Base-by-base conservation (phyloP, 495 filamentous ascomycete species). In the Glonium stellatum region DNA sequence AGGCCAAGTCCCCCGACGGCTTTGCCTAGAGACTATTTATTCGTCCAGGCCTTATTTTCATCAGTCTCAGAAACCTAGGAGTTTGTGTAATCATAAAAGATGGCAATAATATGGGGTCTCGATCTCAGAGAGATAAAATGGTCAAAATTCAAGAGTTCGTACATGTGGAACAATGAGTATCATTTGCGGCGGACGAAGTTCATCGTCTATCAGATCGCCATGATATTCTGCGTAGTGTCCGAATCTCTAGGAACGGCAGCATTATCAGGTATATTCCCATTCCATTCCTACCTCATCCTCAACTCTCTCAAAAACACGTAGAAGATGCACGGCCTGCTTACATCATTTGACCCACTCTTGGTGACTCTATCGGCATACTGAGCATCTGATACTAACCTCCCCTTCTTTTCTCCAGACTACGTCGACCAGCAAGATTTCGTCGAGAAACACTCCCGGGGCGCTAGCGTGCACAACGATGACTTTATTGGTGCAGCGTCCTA, bases 201-300 rank as follows among this genome's bases (percentile, higher is more conserved):
- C 71, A 75, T 79, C 59, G 75, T 81, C 54, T 81, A 81, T 52
- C 79, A 80, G 61, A 62, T 74, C 41, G 78, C 79, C 55, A 76
- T 80, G 75, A 78, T 81, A 53, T 72, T 76, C 54, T 79, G 76
- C 64, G 79, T 81, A 6, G 73, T 76, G 47, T 79, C 77, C 4
- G 79, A 80, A 63, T 75, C 74, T 0, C 66, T 78, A 5, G 78
- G 78, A 13, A 80, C 79, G 4, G 77, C 73, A 4, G 77, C 74
- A 13, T 65, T 81, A 39, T 77, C 77, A 52, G 73, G 77, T 80
- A 66, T 31, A 60, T 21, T 35, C 47, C 9, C 21, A 46, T 39
- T 25, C 19, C 12, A 34, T 31, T 31, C 42, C 53, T n/a, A 54
- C 31, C 55, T 13, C 3, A 18, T 51, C 15, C 15, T 31, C 15